Evolutionary conservation across 2,329 filamentous ascomycete genomes (phyloP).

Genomic region (Neofusicoccum parvum): DNA sequence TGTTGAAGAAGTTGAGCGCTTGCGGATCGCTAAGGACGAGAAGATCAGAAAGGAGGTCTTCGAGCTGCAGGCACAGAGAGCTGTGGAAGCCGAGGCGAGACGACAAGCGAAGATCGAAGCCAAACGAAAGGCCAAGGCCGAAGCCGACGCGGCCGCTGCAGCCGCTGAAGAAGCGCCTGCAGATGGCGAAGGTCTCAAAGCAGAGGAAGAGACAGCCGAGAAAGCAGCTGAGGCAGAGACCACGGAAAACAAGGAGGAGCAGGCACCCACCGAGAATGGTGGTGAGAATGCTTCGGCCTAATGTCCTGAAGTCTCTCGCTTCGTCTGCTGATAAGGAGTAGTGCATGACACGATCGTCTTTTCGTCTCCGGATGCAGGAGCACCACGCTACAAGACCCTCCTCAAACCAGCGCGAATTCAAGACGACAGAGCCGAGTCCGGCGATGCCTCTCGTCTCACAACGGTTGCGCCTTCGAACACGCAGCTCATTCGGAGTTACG

Average conservation of each 20-base stretch:
- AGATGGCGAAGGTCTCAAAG: conserved; percentile 26
- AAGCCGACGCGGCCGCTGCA: conserved; percentile 33
- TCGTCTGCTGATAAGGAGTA: conserved; percentile 13
- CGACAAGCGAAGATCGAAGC: conserved; percentile 21
- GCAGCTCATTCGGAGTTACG: background rate
- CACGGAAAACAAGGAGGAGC: conserved; percentile 18
- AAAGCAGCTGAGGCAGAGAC: background rate
- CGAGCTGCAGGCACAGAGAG: conserved; percentile 55
- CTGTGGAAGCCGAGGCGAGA: conserved; percentile 50
- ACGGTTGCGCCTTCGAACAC: background rate
- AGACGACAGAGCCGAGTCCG: background rate
- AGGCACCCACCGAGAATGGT: conserved; percentile 21
- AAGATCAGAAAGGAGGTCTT: conserved; percentile 75
- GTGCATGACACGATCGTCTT: background rate
- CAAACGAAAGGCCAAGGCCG: conserved; percentile 31
- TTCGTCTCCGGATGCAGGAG: background rate
- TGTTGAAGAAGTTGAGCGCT: conserved; percentile 87
- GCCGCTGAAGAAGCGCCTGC: conserved; percentile 28
- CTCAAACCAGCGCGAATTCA: background rate
- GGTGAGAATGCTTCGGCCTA: conserved; percentile 18
- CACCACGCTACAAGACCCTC: background rate
- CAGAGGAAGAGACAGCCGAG: background rate
- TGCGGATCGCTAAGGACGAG: conserved; percentile 84
- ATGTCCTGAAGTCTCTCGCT: background rate
- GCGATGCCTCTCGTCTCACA: background rate